These are phyloP conservation scores for Trichoderma arundinaceum DNA, from an alignment of 2,329 filamentous ascomycete species.

Conservation along the genomic window DNA sequence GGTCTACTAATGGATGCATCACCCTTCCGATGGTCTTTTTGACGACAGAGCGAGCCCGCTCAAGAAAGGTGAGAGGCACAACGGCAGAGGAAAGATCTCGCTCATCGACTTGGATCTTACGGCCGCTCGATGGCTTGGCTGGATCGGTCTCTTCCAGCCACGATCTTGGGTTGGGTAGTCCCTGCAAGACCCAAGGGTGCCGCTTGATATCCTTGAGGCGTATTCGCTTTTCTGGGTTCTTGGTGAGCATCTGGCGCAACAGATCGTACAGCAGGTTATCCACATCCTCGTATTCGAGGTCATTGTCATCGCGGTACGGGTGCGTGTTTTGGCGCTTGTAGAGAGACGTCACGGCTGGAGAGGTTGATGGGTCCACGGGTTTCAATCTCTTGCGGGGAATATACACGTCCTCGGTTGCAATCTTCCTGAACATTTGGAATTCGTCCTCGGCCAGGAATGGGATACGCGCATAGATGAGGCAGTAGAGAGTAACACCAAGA, in stretches of 20 bases:
- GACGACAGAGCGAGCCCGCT: constrained; percentile 80
- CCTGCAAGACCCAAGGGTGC: constrained; percentile 87
- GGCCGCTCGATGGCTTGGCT: constrained; percentile 74
- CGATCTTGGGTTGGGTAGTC: constrained; percentile 71
- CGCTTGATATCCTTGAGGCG: constrained; percentile 90
- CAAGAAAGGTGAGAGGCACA: constrained; percentile 84
- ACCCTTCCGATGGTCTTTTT: constrained; percentile 70
- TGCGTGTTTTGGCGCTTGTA: constrained; percentile 64
- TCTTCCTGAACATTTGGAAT: constrained; percentile 88
- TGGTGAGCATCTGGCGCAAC: constrained; percentile 77
- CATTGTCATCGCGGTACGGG: constrained; percentile 76
- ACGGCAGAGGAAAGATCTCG: constrained; percentile 90
- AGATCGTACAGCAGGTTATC: constrained; percentile 81
- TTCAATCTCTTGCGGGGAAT: constrained; percentile 83
- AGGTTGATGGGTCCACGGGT: constrained; percentile 68
- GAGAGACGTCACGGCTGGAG: constrained; percentile 59
- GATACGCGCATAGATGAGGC: constrained; percentile 89
- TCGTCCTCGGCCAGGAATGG: constrained; percentile 93
- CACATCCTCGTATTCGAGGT: constrained; percentile 84
- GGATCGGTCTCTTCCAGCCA: constrained; percentile 98
- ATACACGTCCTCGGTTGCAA: constrained; percentile 90
- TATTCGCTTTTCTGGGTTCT: constrained; percentile 88
- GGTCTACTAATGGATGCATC: constrained; percentile 64
- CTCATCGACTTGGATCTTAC: constrained; percentile 89
- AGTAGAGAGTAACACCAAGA: constrained; percentile 92